Evolutionary conservation across 805 yeast genomes (phyloP).

Genomic region (Cyberlindnera japonica): DNA sequence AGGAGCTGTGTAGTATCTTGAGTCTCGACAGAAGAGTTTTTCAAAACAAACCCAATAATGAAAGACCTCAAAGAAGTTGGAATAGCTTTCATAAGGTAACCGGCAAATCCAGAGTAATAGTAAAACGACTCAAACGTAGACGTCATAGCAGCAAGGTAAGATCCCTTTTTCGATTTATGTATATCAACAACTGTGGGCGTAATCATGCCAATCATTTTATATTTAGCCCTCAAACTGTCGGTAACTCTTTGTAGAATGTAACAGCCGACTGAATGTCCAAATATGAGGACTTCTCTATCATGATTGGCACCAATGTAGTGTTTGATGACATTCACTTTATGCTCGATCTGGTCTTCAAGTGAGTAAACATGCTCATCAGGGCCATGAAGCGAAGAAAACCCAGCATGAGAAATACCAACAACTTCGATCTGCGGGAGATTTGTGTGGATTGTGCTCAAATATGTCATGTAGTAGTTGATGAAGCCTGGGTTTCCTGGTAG

Average conservation of each 20-base stretch:
- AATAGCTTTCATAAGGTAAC: conserved; percentile 23
- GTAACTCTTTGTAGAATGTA: conserved; percentile 57
- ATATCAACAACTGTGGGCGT: conserved; percentile 71
- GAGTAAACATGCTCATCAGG: conserved; percentile 30
- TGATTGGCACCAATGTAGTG: conserved; percentile 25
- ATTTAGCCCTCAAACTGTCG: conserved; percentile 22
- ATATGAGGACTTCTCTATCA: conserved; percentile 39
- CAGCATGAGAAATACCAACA: conserved; percentile 63
- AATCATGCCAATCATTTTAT: conserved; percentile 52
- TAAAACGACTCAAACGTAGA: conserved; percentile 30
- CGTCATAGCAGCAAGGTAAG: conserved; percentile 27
- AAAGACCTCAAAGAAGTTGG: conserved; percentile 22
- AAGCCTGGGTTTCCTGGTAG: conserved; percentile 82
- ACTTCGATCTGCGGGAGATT: conserved; percentile 45
- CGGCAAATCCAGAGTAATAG: conserved; percentile 28
- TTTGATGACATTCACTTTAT: conserved; percentile 50
- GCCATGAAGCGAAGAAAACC: conserved; percentile 34
- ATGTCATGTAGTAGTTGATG: conserved; percentile 57
- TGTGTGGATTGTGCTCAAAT: conserved; percentile 41
- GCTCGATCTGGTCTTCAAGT: conserved; percentile 54
- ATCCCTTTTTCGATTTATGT: conserved; percentile 42
- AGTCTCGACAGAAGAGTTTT: conserved; percentile 12
- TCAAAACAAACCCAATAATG: conserved; percentile 8
- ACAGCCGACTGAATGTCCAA: conserved; percentile 74
- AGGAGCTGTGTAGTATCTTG: conserved; percentile 39